Base-by-base conservation (phyloP, 176 grass and related monocot genomes). In the Chrysopogon serrulatus region DNA sequence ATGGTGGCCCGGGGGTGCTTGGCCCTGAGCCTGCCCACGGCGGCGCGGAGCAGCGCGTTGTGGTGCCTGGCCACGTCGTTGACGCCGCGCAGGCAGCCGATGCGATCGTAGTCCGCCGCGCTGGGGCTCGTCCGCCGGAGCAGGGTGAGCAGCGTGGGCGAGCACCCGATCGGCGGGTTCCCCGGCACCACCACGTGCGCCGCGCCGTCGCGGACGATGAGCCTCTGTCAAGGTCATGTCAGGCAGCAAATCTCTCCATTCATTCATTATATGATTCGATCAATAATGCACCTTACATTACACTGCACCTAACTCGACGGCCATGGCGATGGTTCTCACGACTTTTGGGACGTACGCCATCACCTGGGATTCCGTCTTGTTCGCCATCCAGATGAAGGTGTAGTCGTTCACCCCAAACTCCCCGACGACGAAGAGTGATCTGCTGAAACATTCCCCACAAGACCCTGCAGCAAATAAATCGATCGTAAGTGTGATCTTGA, bases 81-180 rank as follows among this genome's bases (percentile, higher is more conserved):
- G 14, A 89, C 19, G 51, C 5, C 40, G 5, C 32, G 68, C 8
- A 89, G 76, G 69, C 76, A 85, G 23, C 82, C 77, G 5, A 61
- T 6, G 39, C 0, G 10, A 31, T 85, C 77, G 8, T 85, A 89
- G 4, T 63, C 31, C 0, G 68, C n/a, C 1, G 30, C 35, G 32
- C 47, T 4, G 35, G n/a, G n/a, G n/a, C n/a, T n/a, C n/a, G 48
- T 79, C n/a, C n/a, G 6, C 10, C 23, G 10, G 24, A 30, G 71
- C 3, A 41, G 4, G 1, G 62, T 69, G 2, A 69, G 82, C 0
- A 68, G 8, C 1, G 76, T 0, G 0, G 87, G 82, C 0, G 49
- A 47, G 40, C 87, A 85, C 41, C 87, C 87, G 8, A 3, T 85
- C 28, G 82, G 82, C 0, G 82, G 82, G 17, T 76, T 89, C 26